Evolutionary conservation across 805 yeast genomes (phyloP).

Genomic region (Starmerella apicola): DNA sequence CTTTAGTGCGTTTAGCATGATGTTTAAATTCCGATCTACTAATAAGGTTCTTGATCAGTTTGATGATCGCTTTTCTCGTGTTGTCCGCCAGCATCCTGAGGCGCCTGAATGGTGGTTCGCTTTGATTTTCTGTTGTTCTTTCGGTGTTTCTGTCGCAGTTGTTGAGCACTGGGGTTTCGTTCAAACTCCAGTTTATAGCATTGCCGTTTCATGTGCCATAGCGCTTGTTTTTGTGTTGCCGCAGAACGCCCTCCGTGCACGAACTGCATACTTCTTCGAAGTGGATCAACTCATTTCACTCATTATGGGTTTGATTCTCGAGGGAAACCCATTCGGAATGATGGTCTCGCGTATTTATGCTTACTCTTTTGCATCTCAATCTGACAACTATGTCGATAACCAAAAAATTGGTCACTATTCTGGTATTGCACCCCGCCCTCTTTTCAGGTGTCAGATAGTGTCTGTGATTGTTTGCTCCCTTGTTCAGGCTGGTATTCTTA

Average conservation of each 20-base stretch:
- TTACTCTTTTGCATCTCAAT: slow-evolving; percentile 51
- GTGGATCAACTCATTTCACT: slow-evolving; percentile 39
- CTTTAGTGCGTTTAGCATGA: not conserved
- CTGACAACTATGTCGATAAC: slow-evolving; percentile 46
- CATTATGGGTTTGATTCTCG: slow-evolving; percentile 44
- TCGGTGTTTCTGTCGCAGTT: slow-evolving; percentile 36
- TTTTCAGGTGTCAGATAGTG: slow-evolving; percentile 37
- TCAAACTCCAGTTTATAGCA: slow-evolving; percentile 49
- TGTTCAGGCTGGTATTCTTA: slow-evolving; percentile 25
- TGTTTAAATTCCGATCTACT: slow-evolving; percentile 3
- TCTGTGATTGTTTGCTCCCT: slow-evolving; percentile 23
- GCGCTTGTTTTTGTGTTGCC: slow-evolving; percentile 40
- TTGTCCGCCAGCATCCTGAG: slow-evolving; percentile 46
- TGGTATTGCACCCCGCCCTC: slow-evolving; percentile 46
- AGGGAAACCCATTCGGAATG: slow-evolving; percentile 43
- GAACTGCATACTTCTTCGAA: slow-evolving; percentile 38
- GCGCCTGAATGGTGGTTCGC: slow-evolving; percentile 50
- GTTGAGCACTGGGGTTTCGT: slow-evolving; percentile 28
- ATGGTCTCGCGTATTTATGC: slow-evolving; percentile 42
- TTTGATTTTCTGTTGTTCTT: slow-evolving; percentile 32
- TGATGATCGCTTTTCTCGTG: slow-evolving; percentile 44
- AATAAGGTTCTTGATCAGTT: slow-evolving; percentile 25
- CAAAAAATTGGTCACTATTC: slow-evolving; percentile 44
- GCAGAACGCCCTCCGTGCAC: slow-evolving; percentile 36
- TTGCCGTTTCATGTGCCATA: slow-evolving; percentile 35